A percentile compares a stretch with the other conserved stretches of the same genome.
phyloP scores from a whole-genome alignment of 768 basidiomycete species.

The Sistotremastrum niveocremeum region DNA sequence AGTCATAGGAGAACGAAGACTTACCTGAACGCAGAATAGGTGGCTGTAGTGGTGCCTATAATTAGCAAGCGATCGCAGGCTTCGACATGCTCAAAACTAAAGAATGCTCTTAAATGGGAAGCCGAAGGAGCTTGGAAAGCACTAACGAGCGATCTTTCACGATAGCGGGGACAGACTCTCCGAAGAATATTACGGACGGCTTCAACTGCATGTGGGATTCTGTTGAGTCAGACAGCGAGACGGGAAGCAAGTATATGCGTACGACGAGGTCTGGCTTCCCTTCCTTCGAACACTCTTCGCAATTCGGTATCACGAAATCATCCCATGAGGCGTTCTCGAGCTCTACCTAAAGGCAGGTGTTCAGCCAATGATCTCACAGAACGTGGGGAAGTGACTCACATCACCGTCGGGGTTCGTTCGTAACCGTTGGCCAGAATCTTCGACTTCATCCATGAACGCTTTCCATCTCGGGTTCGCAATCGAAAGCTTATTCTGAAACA shows the following conservation, averaged over 20 bases:
- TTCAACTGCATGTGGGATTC: constrained; percentile 38
- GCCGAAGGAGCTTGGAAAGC: neutral
- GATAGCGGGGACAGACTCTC: constrained; percentile 62
- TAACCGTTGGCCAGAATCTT: constrained; percentile 40
- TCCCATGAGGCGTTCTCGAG: constrained; percentile 59
- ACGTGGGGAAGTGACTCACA: constrained; percentile 29
- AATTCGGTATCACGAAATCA: constrained; percentile 70
- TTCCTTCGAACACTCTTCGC: constrained; percentile 49
- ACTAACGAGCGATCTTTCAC: constrained; percentile 65
- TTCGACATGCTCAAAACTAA: constrained; percentile 46
- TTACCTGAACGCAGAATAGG: constrained; percentile 83
- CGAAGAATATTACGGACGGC: constrained; percentile 79
- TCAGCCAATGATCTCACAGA: neutral
- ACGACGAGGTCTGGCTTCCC: constrained; percentile 50
- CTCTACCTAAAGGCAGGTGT: constrained; percentile 49
- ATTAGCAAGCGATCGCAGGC: constrained; percentile 56
- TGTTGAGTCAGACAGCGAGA: neutral
- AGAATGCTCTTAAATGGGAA: neutral
- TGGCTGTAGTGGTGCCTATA: constrained; percentile 84
- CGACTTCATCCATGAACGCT: constrained; percentile 48
- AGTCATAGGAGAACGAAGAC: constrained; percentile 1
- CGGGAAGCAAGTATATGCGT: constrained; percentile 8
- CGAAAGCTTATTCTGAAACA: constrained; percentile 65
- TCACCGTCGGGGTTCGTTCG: constrained; percentile 92
- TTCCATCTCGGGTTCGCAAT: constrained; percentile 70